Base-by-base conservation (phyloP, 352 stramenopile species). In the Pythium dissotocum region DNA sequence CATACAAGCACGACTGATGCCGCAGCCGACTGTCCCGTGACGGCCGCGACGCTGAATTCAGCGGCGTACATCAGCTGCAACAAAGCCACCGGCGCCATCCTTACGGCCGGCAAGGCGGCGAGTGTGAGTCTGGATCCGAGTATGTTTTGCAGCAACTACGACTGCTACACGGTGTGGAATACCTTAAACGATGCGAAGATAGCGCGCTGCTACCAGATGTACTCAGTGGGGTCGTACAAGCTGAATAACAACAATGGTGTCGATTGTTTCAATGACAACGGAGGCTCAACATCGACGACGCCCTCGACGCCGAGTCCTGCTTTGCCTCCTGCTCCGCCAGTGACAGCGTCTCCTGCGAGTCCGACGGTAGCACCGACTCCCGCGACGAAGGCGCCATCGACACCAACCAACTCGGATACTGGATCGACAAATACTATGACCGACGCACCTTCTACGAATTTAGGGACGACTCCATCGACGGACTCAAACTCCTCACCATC, bases 121-220 rank as follows among this genome's bases (percentile, higher is more conserved):
- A 55, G 48, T 18, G 48, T 55, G 21, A 55, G 8, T 33, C 6
- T 55, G 7, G 18, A 12, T 55, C 21, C 48, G 21, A 35, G 10
- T 1, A 4, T 33, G 24, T 55, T 55, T 4, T 55, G 48, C 24
- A 21, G 21, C 10, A 55, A 55, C 24, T 8, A 4, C 6, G 24
- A 55, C 48, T 55, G 48, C 24, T 55, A 55, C 24, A 21, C 48
- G 8, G 48, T 55, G 48, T 55, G 48, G 48, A 55, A 10, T 21
- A 33, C 4, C n/a, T 35, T 55, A 7, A 21, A 14, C 6, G 2
- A 18, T 2, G 21, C 10, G 12, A 55, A 55, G 8, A 8, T 35
- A 6, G 10, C 35, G 24, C 48, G 48, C 6, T 55, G 48, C 10
- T 55, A 55, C 48, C 48, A 55, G 24, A n/a, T 35, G 24, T 55